Evolutionary conservation across 805 yeast genomes (phyloP).

Genomic region (Torulaspora maleeae): DNA sequence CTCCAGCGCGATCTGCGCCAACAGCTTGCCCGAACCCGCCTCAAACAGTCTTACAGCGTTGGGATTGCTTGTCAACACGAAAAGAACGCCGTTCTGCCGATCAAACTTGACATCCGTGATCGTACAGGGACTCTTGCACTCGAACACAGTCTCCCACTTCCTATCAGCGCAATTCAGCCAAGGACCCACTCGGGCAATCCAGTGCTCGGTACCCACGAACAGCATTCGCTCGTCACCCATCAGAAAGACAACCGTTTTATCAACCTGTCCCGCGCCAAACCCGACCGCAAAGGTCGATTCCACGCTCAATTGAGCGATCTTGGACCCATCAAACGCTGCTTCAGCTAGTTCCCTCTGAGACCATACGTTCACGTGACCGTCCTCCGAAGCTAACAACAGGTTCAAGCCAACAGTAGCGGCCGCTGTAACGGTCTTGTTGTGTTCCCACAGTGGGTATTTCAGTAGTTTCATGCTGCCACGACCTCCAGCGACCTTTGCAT

Average conservation of each 20-base stretch:
- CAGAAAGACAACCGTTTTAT: conserved; percentile 17
- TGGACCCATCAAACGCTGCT: conserved; percentile 29
- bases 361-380: conserved; percentile 31
- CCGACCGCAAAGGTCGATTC: conserved; percentile 7
- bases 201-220: conserved; percentile 26
- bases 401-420: conserved; percentile 18
- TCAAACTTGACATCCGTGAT: conserved; percentile 32
- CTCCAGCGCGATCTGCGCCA: conserved; percentile 19
- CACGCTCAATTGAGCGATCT: conserved; percentile 16
- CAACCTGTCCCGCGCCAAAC: conserved; percentile 7
- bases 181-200: conserved; percentile 14
- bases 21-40: conserved; percentile 9
- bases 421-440: conserved; percentile 28
- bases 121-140: conserved; percentile 20
- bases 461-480: conserved; percentile 26
- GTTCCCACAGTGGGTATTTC: conserved; percentile 26
- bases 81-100: conserved; percentile 13
- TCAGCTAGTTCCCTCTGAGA: conserved; percentile 23
- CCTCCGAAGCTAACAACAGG: conserved; percentile 22
- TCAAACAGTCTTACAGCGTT: conserved; percentile 22
- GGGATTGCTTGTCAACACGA: conserved; percentile 23
- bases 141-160: conserved; percentile 7
- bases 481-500: not conserved
- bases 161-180: conserved; percentile 15
- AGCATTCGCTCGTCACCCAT: conserved; percentile 13